phyloP scores from a whole-genome alignment of 2,329 filamentous ascomycete genomes.

The Hymenoscyphus occultus region DNA sequence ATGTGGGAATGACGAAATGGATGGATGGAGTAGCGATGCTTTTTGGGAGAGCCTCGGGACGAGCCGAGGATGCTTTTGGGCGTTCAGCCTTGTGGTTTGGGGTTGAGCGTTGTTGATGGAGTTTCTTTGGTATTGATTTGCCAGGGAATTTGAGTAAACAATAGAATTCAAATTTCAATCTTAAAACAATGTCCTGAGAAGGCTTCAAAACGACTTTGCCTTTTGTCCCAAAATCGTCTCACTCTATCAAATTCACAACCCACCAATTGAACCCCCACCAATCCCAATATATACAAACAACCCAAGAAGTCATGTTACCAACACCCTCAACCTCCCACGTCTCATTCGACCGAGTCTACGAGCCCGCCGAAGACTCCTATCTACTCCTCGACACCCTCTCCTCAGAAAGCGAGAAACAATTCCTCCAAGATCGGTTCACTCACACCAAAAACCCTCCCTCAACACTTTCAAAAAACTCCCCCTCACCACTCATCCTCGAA shows the following conservation, averaged over 20 bases:
- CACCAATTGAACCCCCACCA: background rate
- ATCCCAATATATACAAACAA: background rate
- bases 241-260: conserved; percentile 5
- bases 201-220: background rate
- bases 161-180: background rate
- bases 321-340: conserved; percentile 94
- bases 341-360: conserved; percentile 83
- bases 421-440: conserved; percentile 27
- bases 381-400: conserved; percentile 90
- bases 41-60: conserved; percentile 12
- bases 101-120: no score
- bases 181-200: background rate
- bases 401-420: conserved; percentile 41
- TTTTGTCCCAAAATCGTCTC: background rate
- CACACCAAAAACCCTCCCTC: background rate
- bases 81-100: conserved; percentile 19
- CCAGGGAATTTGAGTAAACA: background rate
- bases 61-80: conserved; percentile 11
- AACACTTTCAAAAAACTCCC: conserved; percentile 28
- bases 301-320: conserved; percentile 66
- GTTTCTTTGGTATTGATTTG: no score
- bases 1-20: background rate
- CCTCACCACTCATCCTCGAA: conserved; percentile 70
- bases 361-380: conserved; percentile 94
- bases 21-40: background rate